These are phyloP conservation scores for Flaveria ramosissima DNA, from an alignment of 129 eudicot genomes.

Conservation along the genomic window DNA sequence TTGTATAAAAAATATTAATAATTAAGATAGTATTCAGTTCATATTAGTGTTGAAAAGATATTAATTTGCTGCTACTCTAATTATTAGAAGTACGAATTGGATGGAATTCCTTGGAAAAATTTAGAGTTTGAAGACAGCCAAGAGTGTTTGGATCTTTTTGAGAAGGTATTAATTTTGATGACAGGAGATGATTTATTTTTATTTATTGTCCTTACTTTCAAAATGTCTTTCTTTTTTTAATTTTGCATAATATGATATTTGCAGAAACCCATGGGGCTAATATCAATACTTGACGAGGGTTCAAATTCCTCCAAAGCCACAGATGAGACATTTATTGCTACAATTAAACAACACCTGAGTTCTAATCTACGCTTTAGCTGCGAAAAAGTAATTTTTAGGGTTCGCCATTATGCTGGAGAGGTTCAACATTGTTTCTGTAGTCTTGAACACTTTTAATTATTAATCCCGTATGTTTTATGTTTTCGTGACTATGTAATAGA, in stretches of 20 bases:
- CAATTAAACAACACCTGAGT: conserved; percentile 66
- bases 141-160: conserved; percentile 89
- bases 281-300: conserved; percentile 71
- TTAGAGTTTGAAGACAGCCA: conserved; percentile 86
- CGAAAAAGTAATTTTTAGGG: conserved; percentile 61
- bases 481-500: conserved; percentile 8
- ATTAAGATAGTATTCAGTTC: neutral
- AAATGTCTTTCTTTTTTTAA: neutral
- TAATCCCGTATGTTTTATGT: neutral
- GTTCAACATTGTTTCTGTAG: conserved; percentile 33
- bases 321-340: conserved; percentile 62
- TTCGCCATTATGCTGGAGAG: conserved; percentile 82
- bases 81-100: conserved; percentile 76
- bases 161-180: conserved; percentile 56
- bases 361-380: conserved; percentile 63
- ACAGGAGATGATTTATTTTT: neutral
- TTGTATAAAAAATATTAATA: neutral
- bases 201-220: neutral
- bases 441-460: conserved; percentile 8
- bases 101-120: conserved; percentile 88
- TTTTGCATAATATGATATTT: conserved; percentile 11
- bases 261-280: conserved; percentile 82
- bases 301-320: conserved; percentile 76
- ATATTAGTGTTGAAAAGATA: conserved; percentile 2
- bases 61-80: conserved; percentile 10